Base-by-base conservation (phyloP, 768 basidiomycete species). In the Suillus spraguei region DNA sequence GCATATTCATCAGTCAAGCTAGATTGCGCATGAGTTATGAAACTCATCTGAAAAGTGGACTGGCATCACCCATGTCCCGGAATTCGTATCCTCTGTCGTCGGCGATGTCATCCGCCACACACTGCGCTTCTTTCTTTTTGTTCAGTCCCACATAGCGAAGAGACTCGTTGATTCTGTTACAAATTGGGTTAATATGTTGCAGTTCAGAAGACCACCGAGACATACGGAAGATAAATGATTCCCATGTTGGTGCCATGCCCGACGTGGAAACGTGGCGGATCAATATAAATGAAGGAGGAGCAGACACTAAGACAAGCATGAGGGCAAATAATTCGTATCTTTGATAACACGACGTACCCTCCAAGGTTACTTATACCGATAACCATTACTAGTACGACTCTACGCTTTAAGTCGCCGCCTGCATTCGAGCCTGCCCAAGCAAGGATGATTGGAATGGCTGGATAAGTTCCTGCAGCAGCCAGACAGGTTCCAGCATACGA, bases 391-490 rank as follows among this genome's bases (percentile, higher is more conserved):
- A 87, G 64, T 13, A 79, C 78, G 14, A 86, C 78, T 38, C 79
- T 86, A 63, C 80, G 78, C 64, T 83, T 82, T 59, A 83, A 65
- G 67, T 85, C 84, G 20, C 87, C 85, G 24, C 86, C 86, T 0
- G 83, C 80, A 59, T 85, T 84, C 6, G 82, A 82, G 1, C 80
- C 79, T 4, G 76, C 81, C 87, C 87, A 88, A 36, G 85, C 83
- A 2, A 88, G 70, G 39, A 70, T 68, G n/a, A 85, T 72, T 24
- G 75, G 73, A 60, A 86, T 76, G 5, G 79, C 80, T 0, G 87
- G 83, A 67, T 74, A 87, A 5, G 83, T 80, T n/a, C 86, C 87
- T 32, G 77, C 70, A 4, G 85, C 82, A n/a, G 83, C 81, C 35
- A 87, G 71, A 36, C 87, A 62, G 4, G 81, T 74, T 5, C 83